A percentile compares a stretch with the other conserved stretches of the same genome.
Conservation (phyloP, 2,329 filamentous ascomycete species). For the Achaetomium macrosporum region DNA sequence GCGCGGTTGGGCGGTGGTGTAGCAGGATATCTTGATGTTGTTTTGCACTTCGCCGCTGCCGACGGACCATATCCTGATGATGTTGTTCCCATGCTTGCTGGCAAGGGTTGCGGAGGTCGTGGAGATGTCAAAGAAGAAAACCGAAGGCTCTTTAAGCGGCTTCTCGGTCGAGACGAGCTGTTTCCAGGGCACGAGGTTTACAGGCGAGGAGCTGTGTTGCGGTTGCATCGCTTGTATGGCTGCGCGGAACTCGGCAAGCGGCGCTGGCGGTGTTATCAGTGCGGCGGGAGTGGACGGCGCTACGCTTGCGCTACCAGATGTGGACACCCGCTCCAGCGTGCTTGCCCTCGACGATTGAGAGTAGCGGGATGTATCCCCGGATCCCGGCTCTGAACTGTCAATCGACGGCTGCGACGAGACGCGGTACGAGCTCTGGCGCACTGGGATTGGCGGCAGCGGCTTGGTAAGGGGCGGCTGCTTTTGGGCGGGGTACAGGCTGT, state of each 20-base stretch:
- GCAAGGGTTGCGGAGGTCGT: conserved; percentile 31
- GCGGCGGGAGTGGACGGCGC: conserved; percentile 4
- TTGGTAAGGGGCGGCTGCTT: conserved; percentile 17
- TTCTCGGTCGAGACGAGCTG: conserved; percentile 20
- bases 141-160: conserved; percentile 25
- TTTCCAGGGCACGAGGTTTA: conserved; percentile 23
- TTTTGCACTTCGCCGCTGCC: conserved; percentile 23
- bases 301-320: conserved; percentile 13
- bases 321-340: conserved; percentile 17
- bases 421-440: conserved; percentile 13
- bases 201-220: conserved; percentile 1
- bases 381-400: conserved; percentile 16
- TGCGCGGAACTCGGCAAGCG: conserved; percentile 8
- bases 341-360: conserved; percentile 19
- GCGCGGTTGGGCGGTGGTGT: conserved; percentile 34
- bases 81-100: conserved; percentile 30
- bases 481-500: conserved; percentile 23
- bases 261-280: neutral
- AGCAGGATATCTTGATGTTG: conserved; percentile 35
- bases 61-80: conserved; percentile 28
- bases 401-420: conserved; percentile 17
- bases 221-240: conserved; percentile 4
- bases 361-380: conserved; percentile 20
- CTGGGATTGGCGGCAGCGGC: conserved; percentile 22
- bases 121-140: conserved; percentile 35